These are phyloP conservation scores for Mycotypha africana DNA, from an alignment of 371 early-diverging fungal species.

Conservation along the genomic window DNA sequence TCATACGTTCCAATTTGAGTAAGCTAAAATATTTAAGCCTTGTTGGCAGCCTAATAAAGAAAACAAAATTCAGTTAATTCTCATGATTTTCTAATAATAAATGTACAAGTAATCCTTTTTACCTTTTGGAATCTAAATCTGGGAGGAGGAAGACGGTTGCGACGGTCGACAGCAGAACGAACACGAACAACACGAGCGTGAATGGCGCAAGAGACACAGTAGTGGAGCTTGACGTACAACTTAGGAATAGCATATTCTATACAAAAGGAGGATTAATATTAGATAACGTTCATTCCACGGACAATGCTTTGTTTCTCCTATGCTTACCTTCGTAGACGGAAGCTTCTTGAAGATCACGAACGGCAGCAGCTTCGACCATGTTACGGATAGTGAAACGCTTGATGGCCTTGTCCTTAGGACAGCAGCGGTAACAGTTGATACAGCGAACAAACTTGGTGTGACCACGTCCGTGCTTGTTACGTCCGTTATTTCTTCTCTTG, in stretches of 20 bases:
- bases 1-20: too few species aligned
- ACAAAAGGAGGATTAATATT: neutral
- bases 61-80: neutral
- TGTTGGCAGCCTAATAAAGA: conserved; percentile 17
- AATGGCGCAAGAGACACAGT: conserved; percentile 99
- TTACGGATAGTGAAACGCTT: conserved; percentile 97
- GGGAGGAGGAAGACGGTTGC: conserved; percentile 91
- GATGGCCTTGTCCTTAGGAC: conserved; percentile 99
- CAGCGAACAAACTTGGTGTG: conserved; percentile 96
- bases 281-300: too few species aligned
- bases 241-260: conserved; percentile 96
- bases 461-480: conserved; percentile 98
- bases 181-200: conserved; percentile 97
- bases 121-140: conserved; percentile 79
- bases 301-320: too few species aligned
- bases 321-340: conserved; percentile 93
- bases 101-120: neutral
- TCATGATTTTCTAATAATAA: neutral
- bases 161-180: conserved; percentile 86
- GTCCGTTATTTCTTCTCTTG: conserved; percentile 99
- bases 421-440: conserved; percentile 97
- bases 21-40: conserved; percentile 29
- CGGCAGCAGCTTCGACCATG: conserved; percentile 97
- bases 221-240: conserved; percentile 96
- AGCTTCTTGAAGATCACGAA: conserved; percentile 95